phyloP scores from a whole-genome alignment of 1,139 yeast genomes.

The Sugiyamaella japonica region DNA sequence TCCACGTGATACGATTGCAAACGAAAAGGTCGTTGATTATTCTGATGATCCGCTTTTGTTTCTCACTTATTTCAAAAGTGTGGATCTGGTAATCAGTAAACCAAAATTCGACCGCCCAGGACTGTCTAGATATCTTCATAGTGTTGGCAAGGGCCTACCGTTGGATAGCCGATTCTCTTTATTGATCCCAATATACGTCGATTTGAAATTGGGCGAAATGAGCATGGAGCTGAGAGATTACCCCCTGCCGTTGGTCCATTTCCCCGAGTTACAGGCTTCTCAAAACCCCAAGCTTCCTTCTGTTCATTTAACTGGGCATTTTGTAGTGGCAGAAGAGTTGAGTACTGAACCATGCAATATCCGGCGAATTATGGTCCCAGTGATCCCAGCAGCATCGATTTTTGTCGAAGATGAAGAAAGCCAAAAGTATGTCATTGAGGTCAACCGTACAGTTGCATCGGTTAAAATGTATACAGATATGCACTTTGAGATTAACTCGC shows the following conservation, averaged over 20 bases:
- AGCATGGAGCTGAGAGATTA: slow-evolving; percentile 64
- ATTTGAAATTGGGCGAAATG: slow-evolving; percentile 52
- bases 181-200: slow-evolving; percentile 60
- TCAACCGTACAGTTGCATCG: slow-evolving; percentile 76
- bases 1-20: slow-evolving; percentile 47
- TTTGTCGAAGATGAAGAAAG: slow-evolving; percentile 39
- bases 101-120: slow-evolving; percentile 58
- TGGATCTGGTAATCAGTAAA: slow-evolving; percentile 54
- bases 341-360: slow-evolving; percentile 50
- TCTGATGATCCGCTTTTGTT: slow-evolving; percentile 65
- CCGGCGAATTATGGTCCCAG: slow-evolving; percentile 62
- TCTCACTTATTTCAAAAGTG: slow-evolving; percentile 54
- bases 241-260: slow-evolving; percentile 57
- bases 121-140: slow-evolving; percentile 60
- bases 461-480: slow-evolving; percentile 71
- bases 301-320: slow-evolving; percentile 48
- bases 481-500: slow-evolving; percentile 55
- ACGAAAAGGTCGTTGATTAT: slow-evolving; percentile 59
- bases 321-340: slow-evolving; percentile 58
- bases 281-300: slow-evolving; percentile 41
- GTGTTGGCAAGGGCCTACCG: slow-evolving; percentile 84
- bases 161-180: slow-evolving; percentile 64
- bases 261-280: slow-evolving; percentile 42
- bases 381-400: slow-evolving; percentile 49
- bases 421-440: slow-evolving; percentile 55